phyloP scores from a whole-genome alignment of 140 eudicot species.

The Senecio squalidus region DNA sequence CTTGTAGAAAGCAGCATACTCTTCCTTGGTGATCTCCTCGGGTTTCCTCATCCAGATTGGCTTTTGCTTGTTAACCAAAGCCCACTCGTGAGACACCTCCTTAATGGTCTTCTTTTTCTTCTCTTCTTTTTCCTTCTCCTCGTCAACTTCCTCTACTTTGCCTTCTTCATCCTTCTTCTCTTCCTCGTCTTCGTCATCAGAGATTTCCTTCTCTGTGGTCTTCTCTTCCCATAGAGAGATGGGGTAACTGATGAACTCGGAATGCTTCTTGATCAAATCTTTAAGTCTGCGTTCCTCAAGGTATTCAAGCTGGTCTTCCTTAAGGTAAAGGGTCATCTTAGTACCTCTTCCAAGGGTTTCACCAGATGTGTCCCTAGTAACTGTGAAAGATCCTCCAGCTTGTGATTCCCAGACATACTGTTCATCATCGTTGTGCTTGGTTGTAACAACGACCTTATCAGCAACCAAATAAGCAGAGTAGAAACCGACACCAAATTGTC shows the following conservation, averaged over 20 bases:
- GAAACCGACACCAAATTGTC: slow-evolving; percentile 51
- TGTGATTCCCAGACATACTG: slow-evolving; percentile 49
- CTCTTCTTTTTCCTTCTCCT: slow-evolving; percentile 80
- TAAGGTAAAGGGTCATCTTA: slow-evolving; percentile 25
- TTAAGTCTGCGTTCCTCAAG: slow-evolving; percentile 38
- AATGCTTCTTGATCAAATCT: slow-evolving; percentile 35
- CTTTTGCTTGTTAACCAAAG: slow-evolving; percentile 76
- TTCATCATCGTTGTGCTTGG: slow-evolving; percentile 47
- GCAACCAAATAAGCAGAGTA: slow-evolving; percentile 53
- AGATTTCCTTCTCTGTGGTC: slow-evolving; percentile 35
- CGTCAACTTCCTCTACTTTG: slow-evolving; percentile 37
- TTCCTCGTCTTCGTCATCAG: slow-evolving; percentile 37
- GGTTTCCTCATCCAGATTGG: slow-evolving; percentile 98
- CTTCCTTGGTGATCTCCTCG: slow-evolving; percentile 86
- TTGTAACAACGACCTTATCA: slow-evolving; percentile 44
- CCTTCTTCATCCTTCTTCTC: slow-evolving; percentile 40
- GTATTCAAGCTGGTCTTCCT: slow-evolving; percentile 36
- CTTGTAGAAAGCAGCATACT: slow-evolving; percentile 92
- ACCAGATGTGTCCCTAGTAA: slow-evolving; percentile 38
- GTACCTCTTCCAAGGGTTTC: slow-evolving; percentile 36
- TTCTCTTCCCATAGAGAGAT: slow-evolving; percentile 35
- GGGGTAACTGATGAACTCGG: slow-evolving; percentile 39
- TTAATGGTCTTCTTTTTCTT: slow-evolving; percentile 87
- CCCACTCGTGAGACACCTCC: slow-evolving; percentile 89
- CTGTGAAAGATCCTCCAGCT: slow-evolving; percentile 47